Evolutionary conservation across 441 rosid species (phyloP).

Genomic region (Macaranga tanarius): DNA sequence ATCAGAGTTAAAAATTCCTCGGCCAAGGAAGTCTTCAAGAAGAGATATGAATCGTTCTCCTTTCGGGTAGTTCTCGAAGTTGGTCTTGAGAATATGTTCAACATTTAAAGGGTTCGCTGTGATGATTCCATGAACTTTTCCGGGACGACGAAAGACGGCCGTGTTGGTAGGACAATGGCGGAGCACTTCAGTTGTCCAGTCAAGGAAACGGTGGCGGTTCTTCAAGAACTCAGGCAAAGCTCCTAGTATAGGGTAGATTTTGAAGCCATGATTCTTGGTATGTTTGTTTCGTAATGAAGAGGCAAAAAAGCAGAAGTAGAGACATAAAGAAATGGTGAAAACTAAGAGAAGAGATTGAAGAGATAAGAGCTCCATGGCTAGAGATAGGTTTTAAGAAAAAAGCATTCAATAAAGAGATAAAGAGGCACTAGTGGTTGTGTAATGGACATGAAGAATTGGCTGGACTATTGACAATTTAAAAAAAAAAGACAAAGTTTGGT

Average conservation of each 20-base stretch:
- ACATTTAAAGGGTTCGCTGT: conserved; percentile 44
- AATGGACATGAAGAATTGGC: too few relatives aligned
- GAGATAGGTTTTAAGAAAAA: too few relatives aligned
- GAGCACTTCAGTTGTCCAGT: conserved; percentile 45
- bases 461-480: too few relatives aligned
- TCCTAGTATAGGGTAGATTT: conserved; percentile 40
- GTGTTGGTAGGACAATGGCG: conserved; percentile 32
- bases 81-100: too few relatives aligned
- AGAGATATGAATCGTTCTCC: too few relatives aligned
- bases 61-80: too few relatives aligned
- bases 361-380: conserved; percentile 36
- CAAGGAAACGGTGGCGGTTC: conserved; percentile 51
- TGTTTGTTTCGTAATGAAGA: conserved; percentile 15
- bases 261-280: conserved; percentile 31
- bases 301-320: conserved; percentile 19
- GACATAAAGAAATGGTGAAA: conserved; percentile 24
- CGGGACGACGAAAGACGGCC: conserved; percentile 35
- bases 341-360: conserved; percentile 22
- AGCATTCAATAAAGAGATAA: too few relatives aligned
- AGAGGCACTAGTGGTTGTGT: too few relatives aligned
- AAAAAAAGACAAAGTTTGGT: too few relatives aligned
- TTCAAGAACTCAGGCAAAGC: conserved; percentile 39
- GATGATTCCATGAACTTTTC: conserved; percentile 35
- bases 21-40: too few relatives aligned
- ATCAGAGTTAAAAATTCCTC: too few relatives aligned